phyloP scores from a whole-genome alignment of 352 stramenopile genomes.

The Pythium rishiriense region DNA sequence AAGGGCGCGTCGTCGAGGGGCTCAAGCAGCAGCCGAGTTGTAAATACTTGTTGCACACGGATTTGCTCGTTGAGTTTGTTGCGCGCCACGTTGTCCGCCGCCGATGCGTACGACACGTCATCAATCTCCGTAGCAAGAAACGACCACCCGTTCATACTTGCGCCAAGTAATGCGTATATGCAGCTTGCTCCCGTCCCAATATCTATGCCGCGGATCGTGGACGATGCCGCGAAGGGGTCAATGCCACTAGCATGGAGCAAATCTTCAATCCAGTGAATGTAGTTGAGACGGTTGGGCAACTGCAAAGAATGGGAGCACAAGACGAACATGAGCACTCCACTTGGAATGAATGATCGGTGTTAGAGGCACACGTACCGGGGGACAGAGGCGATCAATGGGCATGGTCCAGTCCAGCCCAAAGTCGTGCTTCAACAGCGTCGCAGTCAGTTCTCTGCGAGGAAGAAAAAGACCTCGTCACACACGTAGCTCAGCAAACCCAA shows the following conservation, averaged over 20 bases:
- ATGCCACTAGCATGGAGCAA: slow-evolving; percentile 63
- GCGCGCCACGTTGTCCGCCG: slow-evolving; percentile 81
- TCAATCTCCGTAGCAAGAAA: slow-evolving; percentile 97
- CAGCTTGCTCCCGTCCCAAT: slow-evolving; percentile 95
- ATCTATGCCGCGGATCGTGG: slow-evolving; percentile 83
- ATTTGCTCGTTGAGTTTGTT: slow-evolving; percentile 85
- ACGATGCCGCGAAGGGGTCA: slow-evolving; percentile 28
- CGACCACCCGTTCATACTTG: slow-evolving; percentile 82
- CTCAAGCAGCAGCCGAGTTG: slow-evolving; percentile 47
- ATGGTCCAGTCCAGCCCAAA: slow-evolving; percentile 91
- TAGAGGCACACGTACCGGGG: slow-evolving; percentile 72
- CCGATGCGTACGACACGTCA: slow-evolving; percentile 73
- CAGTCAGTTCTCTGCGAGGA: slow-evolving; percentile 89
- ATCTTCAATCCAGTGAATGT: slow-evolving; percentile 95
- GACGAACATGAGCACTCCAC: neutral
- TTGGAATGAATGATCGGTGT: neutral
- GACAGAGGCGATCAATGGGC: slow-evolving; percentile 91
- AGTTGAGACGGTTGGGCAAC: slow-evolving; percentile 92
- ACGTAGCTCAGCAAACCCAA: neutral
- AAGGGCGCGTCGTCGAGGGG: slow-evolving; percentile 36
- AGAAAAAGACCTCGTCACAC: neutral
- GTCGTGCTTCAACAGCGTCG: slow-evolving; percentile 89
- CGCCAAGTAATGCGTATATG: slow-evolving; percentile 95
- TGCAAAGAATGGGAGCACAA: slow-evolving; percentile 19
- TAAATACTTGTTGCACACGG: slow-evolving; percentile 46